A percentile compares a stretch with the other conserved stretches of the same genome.
Evolutionary conservation across 495 filamentous ascomycete genomes (phyloP).

Genomic region (Neurospora africana): DNA sequence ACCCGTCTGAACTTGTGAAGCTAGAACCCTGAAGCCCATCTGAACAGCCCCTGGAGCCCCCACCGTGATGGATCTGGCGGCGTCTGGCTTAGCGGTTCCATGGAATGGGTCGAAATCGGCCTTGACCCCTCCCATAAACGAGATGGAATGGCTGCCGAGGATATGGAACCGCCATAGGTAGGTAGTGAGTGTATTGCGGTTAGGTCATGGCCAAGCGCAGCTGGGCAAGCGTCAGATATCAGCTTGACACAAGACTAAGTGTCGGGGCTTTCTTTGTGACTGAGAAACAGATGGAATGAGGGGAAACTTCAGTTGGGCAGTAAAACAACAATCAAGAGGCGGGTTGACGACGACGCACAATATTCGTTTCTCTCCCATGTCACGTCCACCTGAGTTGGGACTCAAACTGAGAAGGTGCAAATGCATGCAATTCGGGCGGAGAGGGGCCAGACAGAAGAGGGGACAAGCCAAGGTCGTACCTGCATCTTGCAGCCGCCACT

Average conservation of each 20-base stretch:
- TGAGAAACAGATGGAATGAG: background rate
- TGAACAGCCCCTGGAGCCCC: background rate
- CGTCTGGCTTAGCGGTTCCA: background rate
- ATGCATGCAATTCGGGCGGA: background rate
- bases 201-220: background rate
- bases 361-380: background rate
- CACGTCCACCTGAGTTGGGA: background rate
- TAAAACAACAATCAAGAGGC: background rate
- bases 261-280: background rate
- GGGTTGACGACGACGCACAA: background rate
- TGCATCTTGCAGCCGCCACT: background rate
- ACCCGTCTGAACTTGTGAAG: background rate
- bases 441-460: background rate
- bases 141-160: background rate
- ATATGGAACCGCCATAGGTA: background rate
- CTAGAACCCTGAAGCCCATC: background rate
- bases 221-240: background rate
- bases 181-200: background rate
- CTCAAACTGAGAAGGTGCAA: background rate
- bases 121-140: background rate
- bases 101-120: background rate
- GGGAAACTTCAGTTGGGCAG: background rate
- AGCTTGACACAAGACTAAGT: background rate
- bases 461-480: background rate
- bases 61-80: background rate